Evolutionary conservation across 768 basidiomycete species (phyloP).

Genomic region (Trametes sanguinea): DNA sequence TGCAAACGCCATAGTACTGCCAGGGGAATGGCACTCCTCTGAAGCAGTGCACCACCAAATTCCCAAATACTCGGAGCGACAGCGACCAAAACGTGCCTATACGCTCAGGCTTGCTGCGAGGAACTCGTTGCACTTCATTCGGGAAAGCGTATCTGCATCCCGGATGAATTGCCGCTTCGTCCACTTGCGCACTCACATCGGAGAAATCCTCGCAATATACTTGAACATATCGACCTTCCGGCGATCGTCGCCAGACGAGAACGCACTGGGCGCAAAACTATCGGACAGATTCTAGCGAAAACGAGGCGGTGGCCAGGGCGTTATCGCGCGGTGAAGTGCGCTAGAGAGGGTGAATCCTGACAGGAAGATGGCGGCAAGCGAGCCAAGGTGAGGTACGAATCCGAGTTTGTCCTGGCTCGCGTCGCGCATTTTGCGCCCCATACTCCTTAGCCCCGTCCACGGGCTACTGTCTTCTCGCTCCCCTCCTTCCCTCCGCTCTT

Average conservation of each 20-base stretch:
- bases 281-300: neutral
- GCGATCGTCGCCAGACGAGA: too few relatives aligned
- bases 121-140: too few relatives aligned
- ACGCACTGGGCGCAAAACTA: neutral
- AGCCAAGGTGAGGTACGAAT: conserved; percentile 11
- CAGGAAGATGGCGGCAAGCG: neutral
- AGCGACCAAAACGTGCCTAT: too few relatives aligned
- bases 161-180: too few relatives aligned
- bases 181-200: neutral
- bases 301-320: neutral
- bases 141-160: too few relatives aligned
- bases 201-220: neutral
- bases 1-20: too few relatives aligned
- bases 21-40: too few relatives aligned
- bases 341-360: neutral
- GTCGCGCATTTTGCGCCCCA: neutral
- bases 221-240: neutral
- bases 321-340: neutral
- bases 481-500: neutral
- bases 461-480: neutral
- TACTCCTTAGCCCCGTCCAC: neutral
- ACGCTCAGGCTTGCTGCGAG: too few relatives aligned
- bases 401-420: neutral
- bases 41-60: too few relatives aligned
- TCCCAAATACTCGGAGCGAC: too few relatives aligned